A percentile compares a stretch with the other conserved stretches of the same genome.
Conservation (phyloP, 495 filamentous ascomycete genomes). For the Staphylotrichum tortipilum region DNA sequence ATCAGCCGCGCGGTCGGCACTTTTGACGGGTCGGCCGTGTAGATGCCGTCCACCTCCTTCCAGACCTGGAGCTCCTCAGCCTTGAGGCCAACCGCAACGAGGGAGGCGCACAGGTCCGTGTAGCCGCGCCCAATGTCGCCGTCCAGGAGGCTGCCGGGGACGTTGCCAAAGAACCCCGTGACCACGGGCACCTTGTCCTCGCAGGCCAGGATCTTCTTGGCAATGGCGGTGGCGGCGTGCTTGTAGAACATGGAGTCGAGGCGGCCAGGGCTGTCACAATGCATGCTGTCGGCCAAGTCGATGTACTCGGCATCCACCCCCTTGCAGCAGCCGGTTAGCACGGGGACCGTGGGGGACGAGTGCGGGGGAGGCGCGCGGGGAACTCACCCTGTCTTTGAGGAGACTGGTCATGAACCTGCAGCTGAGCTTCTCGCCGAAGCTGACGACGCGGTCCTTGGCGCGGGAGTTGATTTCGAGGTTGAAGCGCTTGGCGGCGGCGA, state of each 20-base stretch:
- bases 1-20: slow-evolving; percentile 76
- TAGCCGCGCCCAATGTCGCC: slow-evolving; percentile 77
- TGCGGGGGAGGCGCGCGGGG: not conserved
- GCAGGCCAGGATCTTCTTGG: slow-evolving; percentile 59
- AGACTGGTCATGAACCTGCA: slow-evolving; percentile 79
- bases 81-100: slow-evolving; percentile 68
- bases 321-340: slow-evolving; percentile 20
- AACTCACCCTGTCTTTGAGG: slow-evolving; percentile 51
- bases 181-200: slow-evolving; percentile 65
- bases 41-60: slow-evolving; percentile 92
- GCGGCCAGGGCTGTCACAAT: slow-evolving; percentile 49
- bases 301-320: slow-evolving; percentile 78
- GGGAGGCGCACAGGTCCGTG: slow-evolving; percentile 79
- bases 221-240: slow-evolving; percentile 53
- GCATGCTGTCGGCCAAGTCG: slow-evolving; percentile 69
- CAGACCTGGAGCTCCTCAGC: slow-evolving; percentile 81
- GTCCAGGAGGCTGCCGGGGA: slow-evolving; percentile 69
- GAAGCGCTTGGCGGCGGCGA: slow-evolving; percentile 47
- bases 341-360: not conserved
- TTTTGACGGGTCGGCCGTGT: slow-evolving; percentile 79
- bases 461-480: slow-evolving; percentile 65
- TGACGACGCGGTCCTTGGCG: slow-evolving; percentile 82
- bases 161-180: slow-evolving; percentile 82
- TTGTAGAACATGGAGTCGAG: slow-evolving; percentile 78
- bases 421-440: slow-evolving; percentile 88